Base-by-base conservation (phyloP, 805 yeast genomes). In the Zygotorulaspora chibaensis region DNA sequence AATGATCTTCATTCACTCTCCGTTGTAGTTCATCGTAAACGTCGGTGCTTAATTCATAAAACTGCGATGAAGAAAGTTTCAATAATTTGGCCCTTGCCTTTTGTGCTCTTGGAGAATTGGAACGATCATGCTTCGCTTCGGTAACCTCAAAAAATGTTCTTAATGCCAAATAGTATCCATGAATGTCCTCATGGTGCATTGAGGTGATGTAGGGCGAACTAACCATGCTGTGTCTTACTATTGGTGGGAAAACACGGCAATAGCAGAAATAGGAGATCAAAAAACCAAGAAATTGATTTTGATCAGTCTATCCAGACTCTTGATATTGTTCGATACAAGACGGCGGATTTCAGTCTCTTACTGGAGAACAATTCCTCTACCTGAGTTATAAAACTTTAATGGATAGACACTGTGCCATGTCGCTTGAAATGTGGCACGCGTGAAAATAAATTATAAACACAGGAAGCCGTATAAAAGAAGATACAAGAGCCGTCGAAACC, bases 11-110 rank as follows among this genome's bases (percentile, higher is more conserved):
- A 53, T 72, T 78, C 35, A 77, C 75, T 52, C 99, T 76, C 59
- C 99, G 78, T 57, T 80, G 80, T 49, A 93, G 71, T 66, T 93
- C 99, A 66, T 93, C 99, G 62, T 81, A 85, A 10, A 93, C 97
- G 64, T 93, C 99, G 2, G 96, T 89, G 54, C 95, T 80, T 47
- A 93, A 77, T 64, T 93, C 99, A 50, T 77, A 75, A 61, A 93
- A 89, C 66, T 95, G 99, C 7, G 83, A 79, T 26, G 76, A 71
- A 2, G 96, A 83, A 44, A 95, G 75, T 59, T 87, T 88, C 51
- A 84, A 74, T 40, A 91, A 74, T 66, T 91, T 89, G 53, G 85
- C 88, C 54, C 96, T 75, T 2, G 96, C 96, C 61, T 87, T 81
- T 33, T 79, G 80, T 4, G 90, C 90, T 47, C 93, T 65, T 10